Evolutionary conservation across 164 flowering plant species (phyloP).

Genomic region (Tinospora cordifolia): DNA sequence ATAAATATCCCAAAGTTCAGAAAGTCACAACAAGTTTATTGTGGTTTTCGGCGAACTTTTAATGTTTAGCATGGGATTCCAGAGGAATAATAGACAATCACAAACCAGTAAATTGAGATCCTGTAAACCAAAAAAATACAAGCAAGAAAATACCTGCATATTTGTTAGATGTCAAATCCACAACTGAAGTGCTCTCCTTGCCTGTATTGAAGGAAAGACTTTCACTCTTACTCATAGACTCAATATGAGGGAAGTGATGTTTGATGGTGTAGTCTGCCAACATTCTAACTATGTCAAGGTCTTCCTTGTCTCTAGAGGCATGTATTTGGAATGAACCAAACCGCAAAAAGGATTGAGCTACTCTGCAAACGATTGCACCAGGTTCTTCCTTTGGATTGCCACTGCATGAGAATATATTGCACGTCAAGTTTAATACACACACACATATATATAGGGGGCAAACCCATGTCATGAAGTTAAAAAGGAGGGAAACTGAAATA

Average conservation of each 20-base stretch:
- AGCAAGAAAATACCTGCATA: slow-evolving; percentile 66
- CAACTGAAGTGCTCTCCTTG: slow-evolving; percentile 52
- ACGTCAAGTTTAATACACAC: slow-evolving; percentile 5
- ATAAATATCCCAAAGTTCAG: background rate
- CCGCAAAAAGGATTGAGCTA: slow-evolving; percentile 91
- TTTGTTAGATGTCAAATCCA: slow-evolving; percentile 93
- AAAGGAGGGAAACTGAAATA: background rate
- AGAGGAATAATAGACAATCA: background rate
- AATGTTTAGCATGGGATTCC: background rate
- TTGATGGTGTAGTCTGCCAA: slow-evolving; percentile 83
- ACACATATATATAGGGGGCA: no score
- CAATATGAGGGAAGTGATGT: slow-evolving; percentile 84
- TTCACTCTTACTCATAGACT: slow-evolving; percentile 66
- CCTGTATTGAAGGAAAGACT: slow-evolving; percentile 75
- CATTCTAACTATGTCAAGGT: slow-evolving; percentile 61
- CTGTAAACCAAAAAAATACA: background rate
- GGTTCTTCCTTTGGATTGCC: slow-evolving; percentile 99
- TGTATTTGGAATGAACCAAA: slow-evolving; percentile 98
- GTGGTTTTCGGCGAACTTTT: background rate
- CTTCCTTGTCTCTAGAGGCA: slow-evolving; percentile 88
- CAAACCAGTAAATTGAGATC: background rate
- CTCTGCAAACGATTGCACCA: slow-evolving; percentile 97
- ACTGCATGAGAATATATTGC: slow-evolving; percentile 38
- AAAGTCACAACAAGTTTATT: background rate
- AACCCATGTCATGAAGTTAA: no score